Evolutionary conservation across 2,329 filamentous ascomycete genomes (phyloP).

Genomic region (Trichoderma asperellum): DNA sequence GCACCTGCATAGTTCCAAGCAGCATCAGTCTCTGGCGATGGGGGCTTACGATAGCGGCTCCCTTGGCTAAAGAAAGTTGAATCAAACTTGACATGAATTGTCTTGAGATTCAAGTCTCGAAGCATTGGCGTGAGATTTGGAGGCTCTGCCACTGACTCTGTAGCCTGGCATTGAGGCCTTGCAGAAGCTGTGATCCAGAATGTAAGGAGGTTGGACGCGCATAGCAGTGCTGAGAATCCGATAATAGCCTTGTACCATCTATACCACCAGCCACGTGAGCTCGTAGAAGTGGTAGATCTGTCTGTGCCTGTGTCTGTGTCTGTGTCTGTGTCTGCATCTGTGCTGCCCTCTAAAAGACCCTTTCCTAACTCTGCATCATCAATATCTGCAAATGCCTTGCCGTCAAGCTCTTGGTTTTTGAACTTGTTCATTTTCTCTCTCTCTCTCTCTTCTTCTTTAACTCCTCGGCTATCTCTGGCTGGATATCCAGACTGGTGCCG

Average conservation of each 20-base stretch:
- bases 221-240: constrained; percentile 2
- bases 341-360: background rate
- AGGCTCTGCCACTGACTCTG: constrained; percentile 1
- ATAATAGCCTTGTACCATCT: constrained; percentile 3
- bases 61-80: background rate
- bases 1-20: background rate
- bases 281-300: background rate
- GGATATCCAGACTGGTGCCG: background rate
- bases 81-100: background rate
- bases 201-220: background rate
- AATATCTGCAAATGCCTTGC: background rate
- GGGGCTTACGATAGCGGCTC: background rate
- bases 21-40: background rate
- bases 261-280: background rate
- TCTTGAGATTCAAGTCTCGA: background rate
- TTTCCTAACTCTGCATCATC: background rate
- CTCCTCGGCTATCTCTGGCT: background rate
- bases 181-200: constrained; percentile 8
- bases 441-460: background rate
- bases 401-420: background rate
- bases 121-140: background rate
- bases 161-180: background rate
- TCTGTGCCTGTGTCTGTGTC: constrained; percentile 5
- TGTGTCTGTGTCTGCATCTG: too few species aligned
- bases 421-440: background rate